Base-by-base conservation (phyloP, 768 basidiomycete genomes). In the Psilocybe azurescens region DNA sequence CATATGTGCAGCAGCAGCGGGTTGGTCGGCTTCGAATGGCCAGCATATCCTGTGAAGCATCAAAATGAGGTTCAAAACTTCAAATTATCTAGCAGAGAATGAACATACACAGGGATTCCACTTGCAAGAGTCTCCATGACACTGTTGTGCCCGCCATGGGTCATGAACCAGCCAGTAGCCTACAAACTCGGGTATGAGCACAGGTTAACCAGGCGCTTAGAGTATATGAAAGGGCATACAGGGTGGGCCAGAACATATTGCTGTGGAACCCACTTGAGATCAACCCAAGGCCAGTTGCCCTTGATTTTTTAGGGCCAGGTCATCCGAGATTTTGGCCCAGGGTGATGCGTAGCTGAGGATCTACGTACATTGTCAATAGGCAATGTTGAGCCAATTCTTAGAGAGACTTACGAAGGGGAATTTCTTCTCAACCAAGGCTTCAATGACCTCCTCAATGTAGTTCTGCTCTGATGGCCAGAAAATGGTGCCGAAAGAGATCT, bases 151-250 rank as follows among this genome's bases (percentile, higher is more conserved):
- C 65, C 65, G 16, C 60, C 52, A 47, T 67, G 65, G 7, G 62
- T 64, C n/a, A 67, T 53, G 49, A 61, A 67, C 62, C 65, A 67
- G 6, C 65, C 65, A 7, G 65, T 67, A 0, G 62, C 65, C 65
- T 67, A 9, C 2, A 13, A 5, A 51, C 30, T 47, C 11, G 14
- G 14, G 11, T 16, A 44, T 13, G 7, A 44, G n/a, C 14, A 44
- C 4, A 44, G 41, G 33, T 36, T 11, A 36, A 11, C 33, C 2
- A 36, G 33, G 24, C 24, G 24, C 48, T 49, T 14, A n/a, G n/a
- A n/a, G n/a, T n/a, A 14, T 39, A 16, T 2, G 32, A 32, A 51
- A 7, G 16, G 9, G n/a, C 52, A n/a, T n/a, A 58, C 56, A 2
- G 48, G 56, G 46, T 58, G 56, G 4, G 16, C 24, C n/a, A 58